Evolutionary conservation across 2,329 filamentous ascomycete genomes (phyloP).

Genomic region (Leptographium procerum): DNA sequence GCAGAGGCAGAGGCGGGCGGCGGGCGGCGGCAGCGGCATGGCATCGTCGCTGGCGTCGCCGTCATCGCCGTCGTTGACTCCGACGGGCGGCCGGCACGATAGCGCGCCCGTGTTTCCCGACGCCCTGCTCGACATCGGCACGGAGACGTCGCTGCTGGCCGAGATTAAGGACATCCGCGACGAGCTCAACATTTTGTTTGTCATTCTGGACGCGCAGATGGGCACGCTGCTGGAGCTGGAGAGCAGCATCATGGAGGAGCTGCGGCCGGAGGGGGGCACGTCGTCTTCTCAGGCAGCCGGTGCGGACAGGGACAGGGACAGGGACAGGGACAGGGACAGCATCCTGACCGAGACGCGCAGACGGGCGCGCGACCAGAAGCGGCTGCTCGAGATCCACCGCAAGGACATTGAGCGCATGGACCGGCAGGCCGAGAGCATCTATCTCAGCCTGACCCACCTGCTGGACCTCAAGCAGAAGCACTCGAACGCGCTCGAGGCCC

Average conservation of each 20-base stretch:
- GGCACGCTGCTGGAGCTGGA: constrained; percentile 27
- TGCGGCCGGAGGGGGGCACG: constrained; percentile 7
- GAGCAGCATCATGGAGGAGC: constrained; percentile 24
- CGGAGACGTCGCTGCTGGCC: constrained; percentile 47
- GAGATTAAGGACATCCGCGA: constrained; percentile 59
- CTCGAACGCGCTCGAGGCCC: constrained; percentile 54
- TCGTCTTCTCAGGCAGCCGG: no score
- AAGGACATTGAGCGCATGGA: constrained; percentile 55
- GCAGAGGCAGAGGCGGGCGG: neutral
- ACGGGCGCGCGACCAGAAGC: constrained; percentile 44
- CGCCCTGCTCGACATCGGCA: constrained; percentile 45
- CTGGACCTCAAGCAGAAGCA: constrained; percentile 60
- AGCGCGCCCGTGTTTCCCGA: constrained; percentile 32
- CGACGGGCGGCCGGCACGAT: neutral
- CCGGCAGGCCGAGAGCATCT: constrained; percentile 48
- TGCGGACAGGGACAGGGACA: neutral
- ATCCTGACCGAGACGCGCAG: constrained; percentile 32
- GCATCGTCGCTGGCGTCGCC: constrained; percentile 1
- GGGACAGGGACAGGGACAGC: neutral
- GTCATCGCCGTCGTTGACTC: neutral
- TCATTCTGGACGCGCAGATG: constrained; percentile 17
- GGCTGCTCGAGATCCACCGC: constrained; percentile 43
- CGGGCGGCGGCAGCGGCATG: neutral
- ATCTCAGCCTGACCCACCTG: constrained; percentile 47
- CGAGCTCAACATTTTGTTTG: constrained; percentile 51